Evolutionary conservation across 192 early-diverging fungal genomes (phyloP), one percentile per base, ranked within the genome.

Genomic region (Dimargaris xerosporica): DNA sequence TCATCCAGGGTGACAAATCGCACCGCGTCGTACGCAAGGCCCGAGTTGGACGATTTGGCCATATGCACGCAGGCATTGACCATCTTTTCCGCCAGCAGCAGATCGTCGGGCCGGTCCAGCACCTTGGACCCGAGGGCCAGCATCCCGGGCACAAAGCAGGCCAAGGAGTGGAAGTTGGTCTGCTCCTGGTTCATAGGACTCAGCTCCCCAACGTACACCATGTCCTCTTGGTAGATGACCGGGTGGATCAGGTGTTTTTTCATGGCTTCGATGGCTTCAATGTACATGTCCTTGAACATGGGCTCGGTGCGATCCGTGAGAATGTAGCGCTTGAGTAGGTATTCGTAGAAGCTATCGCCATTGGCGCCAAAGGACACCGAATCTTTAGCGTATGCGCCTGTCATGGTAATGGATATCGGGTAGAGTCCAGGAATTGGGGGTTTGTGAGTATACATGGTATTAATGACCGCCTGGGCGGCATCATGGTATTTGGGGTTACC

Each of bases 311-410:
- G 67, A 43, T 68, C 67, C 25, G 75, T 63, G 23, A 74, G 56
- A 3, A 82, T 68, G 65, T 74, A 79, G 58, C 77, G 71, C 56
- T 84, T 82, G 42, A 81, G 67, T 39, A 84, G 56, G 69, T 97
- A 97, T 78, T 97, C 91, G 74, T 97, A 97, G 65, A 91, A 97
- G 62, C 87, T 90, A 50, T 97, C 94, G 1, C 87, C 86, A 10
- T 79, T 69, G n/a, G 83, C 83, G 3, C 94, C 91, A 29, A 94
- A 73, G 25, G 88, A 72, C 25, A 91, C 81, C 42, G 78, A 80
- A 21, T 54, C 29, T 0, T 79, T 77, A n/a, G 62, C 50, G 65
- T 85, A 88, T 21, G 75, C 26, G 13, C 83, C 86, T 52, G 46
- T 66, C 41, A 69, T 46, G 50, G 13, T 21, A 6, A 51, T 7